Percentiles rank a stretch among this genome's conserved stretches.
Conservation (phyloP, 2,329 filamentous ascomycete genomes). For the Aspergillus pseudotamarii region DNA sequence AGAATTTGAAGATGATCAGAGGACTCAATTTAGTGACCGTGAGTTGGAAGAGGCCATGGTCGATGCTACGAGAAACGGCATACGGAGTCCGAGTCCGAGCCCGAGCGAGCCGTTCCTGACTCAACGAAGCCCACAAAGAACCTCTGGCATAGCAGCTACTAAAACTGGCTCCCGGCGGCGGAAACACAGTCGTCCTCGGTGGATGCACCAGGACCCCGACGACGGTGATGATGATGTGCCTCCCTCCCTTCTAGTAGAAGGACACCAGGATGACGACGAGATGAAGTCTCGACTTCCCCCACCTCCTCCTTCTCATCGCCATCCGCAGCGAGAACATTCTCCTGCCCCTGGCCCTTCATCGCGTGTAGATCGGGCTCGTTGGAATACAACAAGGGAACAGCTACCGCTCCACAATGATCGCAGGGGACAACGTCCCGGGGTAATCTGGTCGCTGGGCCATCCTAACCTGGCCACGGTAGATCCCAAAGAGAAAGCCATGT, state of each 20-base stretch:
- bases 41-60: constrained; percentile 60
- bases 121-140: constrained; percentile 31
- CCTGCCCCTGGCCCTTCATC: constrained; percentile 46
- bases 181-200: constrained; percentile 34
- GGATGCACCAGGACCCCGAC: constrained; percentile 44
- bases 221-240: constrained; percentile 67
- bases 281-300: constrained; percentile 43
- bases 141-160: constrained; percentile 15
- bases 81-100: constrained; percentile 42
- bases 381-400: constrained; percentile 52
- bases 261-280: constrained; percentile 42
- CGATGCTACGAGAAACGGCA: constrained; percentile 53
- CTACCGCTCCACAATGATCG: constrained; percentile 37
- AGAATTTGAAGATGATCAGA: constrained; percentile 52
- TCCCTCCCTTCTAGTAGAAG: constrained; percentile 64
- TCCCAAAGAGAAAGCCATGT: constrained; percentile 78
- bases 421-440: constrained; percentile 22
- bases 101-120: constrained; percentile 46
- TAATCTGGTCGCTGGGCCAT: constrained; percentile 32
- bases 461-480: constrained; percentile 50
- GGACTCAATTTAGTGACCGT: constrained; percentile 56
- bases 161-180: constrained; percentile 27
- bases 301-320: constrained; percentile 32
- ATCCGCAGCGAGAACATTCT: constrained; percentile 22
- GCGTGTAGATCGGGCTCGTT: constrained; percentile 49